Percentiles rank a stretch among this genome's conserved stretches.
These are phyloP conservation scores for Dentipellis fragilis DNA, from an alignment of 768 basidiomycete genomes.

Conservation along the genomic window DNA sequence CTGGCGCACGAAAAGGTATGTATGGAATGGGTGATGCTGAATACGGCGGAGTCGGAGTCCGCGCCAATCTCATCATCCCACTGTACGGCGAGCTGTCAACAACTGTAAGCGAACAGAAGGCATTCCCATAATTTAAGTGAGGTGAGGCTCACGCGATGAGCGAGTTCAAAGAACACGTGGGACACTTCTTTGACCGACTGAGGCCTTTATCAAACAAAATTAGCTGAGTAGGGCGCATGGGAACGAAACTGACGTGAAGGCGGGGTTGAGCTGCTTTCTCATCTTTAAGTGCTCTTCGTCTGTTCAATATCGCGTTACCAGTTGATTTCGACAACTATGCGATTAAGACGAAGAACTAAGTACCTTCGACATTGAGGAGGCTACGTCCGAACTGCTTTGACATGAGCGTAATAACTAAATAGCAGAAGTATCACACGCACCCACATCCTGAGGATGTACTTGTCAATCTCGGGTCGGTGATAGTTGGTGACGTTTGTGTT, in stretches of 20 bases:
- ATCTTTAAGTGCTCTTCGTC: conserved; percentile 2
- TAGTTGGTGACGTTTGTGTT: not conserved
- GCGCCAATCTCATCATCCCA: not conserved
- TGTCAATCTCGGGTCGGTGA: not conserved
- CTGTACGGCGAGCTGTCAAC: not conserved
- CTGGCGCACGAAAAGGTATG: not conserved
- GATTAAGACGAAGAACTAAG: no score
- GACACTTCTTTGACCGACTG: conserved; percentile 3
- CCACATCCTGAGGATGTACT: not conserved
- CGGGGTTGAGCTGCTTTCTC: not conserved
- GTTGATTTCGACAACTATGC: not conserved
- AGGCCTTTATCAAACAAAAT: not conserved
- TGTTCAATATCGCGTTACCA: not conserved
- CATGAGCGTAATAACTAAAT: not conserved
- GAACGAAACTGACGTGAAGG: conserved; percentile 2
- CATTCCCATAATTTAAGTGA: not conserved
- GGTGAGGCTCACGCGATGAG: not conserved
- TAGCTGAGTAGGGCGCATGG: no score
- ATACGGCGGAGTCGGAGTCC: not conserved
- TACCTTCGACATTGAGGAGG: not conserved
- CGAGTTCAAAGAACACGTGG: not conserved
- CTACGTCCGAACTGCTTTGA: not conserved
- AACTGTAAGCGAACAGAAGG: not conserved
- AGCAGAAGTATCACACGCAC: not conserved
- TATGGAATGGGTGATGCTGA: not conserved